These are phyloP conservation scores for Venturia asperata DNA, from an alignment of 2,329 filamentous ascomycete genomes.

Conservation along the genomic window DNA sequence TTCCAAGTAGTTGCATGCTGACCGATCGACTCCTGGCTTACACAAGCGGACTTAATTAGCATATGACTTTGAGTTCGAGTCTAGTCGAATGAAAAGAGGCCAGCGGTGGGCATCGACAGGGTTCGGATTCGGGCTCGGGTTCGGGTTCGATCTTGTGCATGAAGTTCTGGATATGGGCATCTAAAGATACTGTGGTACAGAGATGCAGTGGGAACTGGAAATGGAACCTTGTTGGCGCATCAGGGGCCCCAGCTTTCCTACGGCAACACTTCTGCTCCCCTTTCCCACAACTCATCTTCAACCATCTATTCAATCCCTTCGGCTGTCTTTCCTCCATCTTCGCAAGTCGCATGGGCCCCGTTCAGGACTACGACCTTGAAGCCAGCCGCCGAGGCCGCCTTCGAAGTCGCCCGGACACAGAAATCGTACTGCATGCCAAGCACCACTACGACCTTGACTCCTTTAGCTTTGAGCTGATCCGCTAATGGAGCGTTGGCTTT, in stretches of 20 bases:
- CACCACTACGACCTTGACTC: conserved; percentile 11
- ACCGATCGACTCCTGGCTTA: not conserved
- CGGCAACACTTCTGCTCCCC: not conserved
- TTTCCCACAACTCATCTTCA: conserved; percentile 16
- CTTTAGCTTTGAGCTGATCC: conserved; percentile 11
- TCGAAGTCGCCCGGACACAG: conserved; percentile 14
- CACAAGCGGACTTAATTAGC: not conserved
- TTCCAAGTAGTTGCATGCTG: not conserved
- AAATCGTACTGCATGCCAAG: conserved; percentile 20
- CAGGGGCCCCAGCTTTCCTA: conserved; percentile 12
- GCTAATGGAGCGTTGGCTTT: conserved; percentile 19
- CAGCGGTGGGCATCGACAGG: not conserved
- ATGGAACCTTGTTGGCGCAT: too few species aligned
- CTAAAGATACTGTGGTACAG: too few species aligned
- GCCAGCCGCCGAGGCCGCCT: conserved; percentile 9
- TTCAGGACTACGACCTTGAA: conserved; percentile 17
- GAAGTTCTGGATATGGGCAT: not conserved
- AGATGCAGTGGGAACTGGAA: not conserved
- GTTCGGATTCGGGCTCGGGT: not conserved
- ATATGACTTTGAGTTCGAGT: not conserved
- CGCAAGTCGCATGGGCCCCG: conserved; percentile 19
- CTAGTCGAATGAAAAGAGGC: not conserved
- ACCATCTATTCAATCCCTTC: conserved; percentile 18
- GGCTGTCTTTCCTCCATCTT: conserved; percentile 13
- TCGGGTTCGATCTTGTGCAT: not conserved